Evolutionary conservation across 2,329 filamentous ascomycete species (phyloP), one percentile per base, ranked within the genome.

Genomic region (Sclerotinia nivalis): DNA sequence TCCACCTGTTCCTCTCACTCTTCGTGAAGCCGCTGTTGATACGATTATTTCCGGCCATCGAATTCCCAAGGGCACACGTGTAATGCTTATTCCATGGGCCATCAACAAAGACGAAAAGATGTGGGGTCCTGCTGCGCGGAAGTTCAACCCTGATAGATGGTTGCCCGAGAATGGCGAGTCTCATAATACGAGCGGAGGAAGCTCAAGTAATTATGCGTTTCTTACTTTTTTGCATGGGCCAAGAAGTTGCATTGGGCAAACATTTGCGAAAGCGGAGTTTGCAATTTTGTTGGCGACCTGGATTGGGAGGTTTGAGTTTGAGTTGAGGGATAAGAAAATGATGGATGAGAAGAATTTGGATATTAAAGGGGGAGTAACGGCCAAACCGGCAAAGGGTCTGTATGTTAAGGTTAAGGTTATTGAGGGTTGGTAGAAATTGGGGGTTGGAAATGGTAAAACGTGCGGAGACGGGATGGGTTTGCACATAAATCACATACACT

Each of bases 151-250:
- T 0, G 92, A 93, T 52, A 84, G 92, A 20, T 95, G 91, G 91
- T 84, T 90, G 77, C 81, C 79, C n/a, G 79, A 79, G 45, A 83
- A 76, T 12, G 52, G 56, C 1, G 75, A 77, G 12, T 73, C 72
- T 7, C 71, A 74, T 83, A 6, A 89, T 89, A 69, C 72, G 1
- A 88, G 86, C 55, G 93, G 93, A 9, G 91, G 91, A 12, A 90
- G 92, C 1, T 83, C 84, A 22, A 92, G 86, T 74, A 96, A 95
- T 79, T 97, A 91, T 78, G 87, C 89, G 0, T 89, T 91, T 75
- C 78, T 95, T 80, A 95, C 92, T 0, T 97, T 97, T 80, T 79
- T 97, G 70, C 93, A 97, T 78, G 94, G 94, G 0, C 93, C 93
- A 2, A 83, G 93, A 67, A 91, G 90, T 77, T 97, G 94, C 78